Conservation (phyloP, 495 filamentous ascomycete species). For the Astrothelium macrocarpum region DNA sequence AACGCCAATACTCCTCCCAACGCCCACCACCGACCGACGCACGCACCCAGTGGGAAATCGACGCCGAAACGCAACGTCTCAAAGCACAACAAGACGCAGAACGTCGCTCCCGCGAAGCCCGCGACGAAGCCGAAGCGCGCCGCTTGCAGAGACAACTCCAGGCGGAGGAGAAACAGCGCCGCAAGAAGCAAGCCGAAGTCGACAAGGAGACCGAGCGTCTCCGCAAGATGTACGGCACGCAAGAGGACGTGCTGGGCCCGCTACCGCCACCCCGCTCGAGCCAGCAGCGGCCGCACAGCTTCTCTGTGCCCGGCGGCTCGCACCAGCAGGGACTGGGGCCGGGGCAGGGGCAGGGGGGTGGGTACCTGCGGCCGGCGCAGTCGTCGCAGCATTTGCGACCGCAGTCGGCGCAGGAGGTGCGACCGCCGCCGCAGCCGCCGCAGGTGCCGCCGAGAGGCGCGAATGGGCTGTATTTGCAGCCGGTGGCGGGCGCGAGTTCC, state of each 20-base stretch:
- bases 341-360: constrained; percentile 11
- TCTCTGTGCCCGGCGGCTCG: background rate
- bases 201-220: constrained; percentile 80
- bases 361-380: background rate
- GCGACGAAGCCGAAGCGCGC: constrained; percentile 52
- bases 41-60: constrained; percentile 47
- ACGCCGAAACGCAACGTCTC: constrained; percentile 54
- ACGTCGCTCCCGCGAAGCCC: constrained; percentile 33
- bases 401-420: background rate
- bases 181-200: constrained; percentile 59
- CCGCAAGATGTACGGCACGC: constrained; percentile 57
- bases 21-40: constrained; percentile 35
- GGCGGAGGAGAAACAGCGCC: constrained; percentile 60
- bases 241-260: constrained; percentile 30
- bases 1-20: background rate
- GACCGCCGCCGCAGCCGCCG: constrained; percentile 6
- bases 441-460: constrained; percentile 8
- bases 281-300: constrained; percentile 26
- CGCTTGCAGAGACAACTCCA: constrained; percentile 69
- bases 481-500: constrained; percentile 14
- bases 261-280: constrained; percentile 17
- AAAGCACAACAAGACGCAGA: constrained; percentile 48
- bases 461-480: constrained; percentile 21
- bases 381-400: background rate
- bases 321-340: background rate